These are phyloP conservation scores for Penicillium pulvis DNA, from an alignment of 495 filamentous ascomycete genomes.

Conservation along the genomic window DNA sequence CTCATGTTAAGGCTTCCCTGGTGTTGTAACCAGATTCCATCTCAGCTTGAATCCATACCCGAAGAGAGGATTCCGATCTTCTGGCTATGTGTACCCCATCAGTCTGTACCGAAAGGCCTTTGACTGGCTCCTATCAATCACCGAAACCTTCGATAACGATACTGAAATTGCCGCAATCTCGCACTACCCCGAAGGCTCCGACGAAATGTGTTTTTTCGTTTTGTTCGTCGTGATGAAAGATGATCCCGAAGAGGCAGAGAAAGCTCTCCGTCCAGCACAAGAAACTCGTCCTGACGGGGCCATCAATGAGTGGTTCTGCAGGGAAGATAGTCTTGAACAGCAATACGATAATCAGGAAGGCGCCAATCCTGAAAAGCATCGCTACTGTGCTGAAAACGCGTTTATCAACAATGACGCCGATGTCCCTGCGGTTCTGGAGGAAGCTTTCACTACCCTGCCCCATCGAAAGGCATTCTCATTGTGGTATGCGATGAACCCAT, in stretches of 20 bases:
- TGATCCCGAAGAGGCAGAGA: conserved; percentile 28
- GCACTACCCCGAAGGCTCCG: conserved; percentile 23
- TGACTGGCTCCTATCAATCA: conserved; percentile 42
- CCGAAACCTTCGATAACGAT: conserved; percentile 37
- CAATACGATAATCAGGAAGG: conserved; percentile 42
- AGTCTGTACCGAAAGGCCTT: conserved; percentile 42
- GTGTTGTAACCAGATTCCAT: conserved; percentile 50
- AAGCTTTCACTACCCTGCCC: conserved; percentile 47
- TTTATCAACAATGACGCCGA: conserved; percentile 48
- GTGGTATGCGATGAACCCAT: conserved; percentile 53
- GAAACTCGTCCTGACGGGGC: conserved; percentile 35
- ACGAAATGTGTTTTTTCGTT: conserved; percentile 38
- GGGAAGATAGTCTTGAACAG: conserved; percentile 39
- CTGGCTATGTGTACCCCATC: conserved; percentile 47
- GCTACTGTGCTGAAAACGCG: conserved; percentile 53
- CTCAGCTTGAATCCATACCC: conserved; percentile 35
- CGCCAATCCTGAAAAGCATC: conserved; percentile 44
- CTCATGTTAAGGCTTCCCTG: conserved; percentile 42
- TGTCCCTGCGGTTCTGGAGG: conserved; percentile 41
- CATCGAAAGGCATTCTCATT: conserved; percentile 41
- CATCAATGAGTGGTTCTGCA: conserved; percentile 32
- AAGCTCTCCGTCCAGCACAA: conserved; percentile 37
- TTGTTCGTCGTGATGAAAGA: conserved; percentile 46
- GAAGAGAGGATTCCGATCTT: conserved; percentile 35
- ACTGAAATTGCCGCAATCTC: conserved; percentile 48